Evolutionary conservation across 192 early-diverging fungal genomes (phyloP), one percentile per base, ranked within the genome.

Genomic region (Coemansia sp.): DNA sequence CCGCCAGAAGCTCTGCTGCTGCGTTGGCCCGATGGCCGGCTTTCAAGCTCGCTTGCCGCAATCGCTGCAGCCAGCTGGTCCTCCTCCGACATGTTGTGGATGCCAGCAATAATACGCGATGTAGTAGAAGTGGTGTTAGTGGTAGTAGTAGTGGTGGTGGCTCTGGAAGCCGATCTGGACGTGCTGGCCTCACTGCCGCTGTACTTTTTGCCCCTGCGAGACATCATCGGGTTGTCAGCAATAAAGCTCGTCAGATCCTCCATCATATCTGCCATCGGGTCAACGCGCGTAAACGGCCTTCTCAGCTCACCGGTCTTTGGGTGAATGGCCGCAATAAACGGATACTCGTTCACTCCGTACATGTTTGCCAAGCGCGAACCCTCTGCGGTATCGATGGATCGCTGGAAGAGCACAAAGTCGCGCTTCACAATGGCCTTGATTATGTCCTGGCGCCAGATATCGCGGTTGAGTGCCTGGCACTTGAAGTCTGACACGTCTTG

Each of bases 391-490:
- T 91, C 85, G 42, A 79, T 71, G 22, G 80, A 79, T 41, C 91
- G 88, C 78, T 95, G 93, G 19, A 95, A 70, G 72, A 99, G 97
- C 36, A 94, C 66, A 87, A 98, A 98, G 63, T 90, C 82, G 54
- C 87, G 88, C 39, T 75, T 76, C 51, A 99, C 84, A 10, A 94
- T 62, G 8, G 93, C 90, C 74, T 93, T 89, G 7, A 97, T 90
- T 13, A 78, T 72, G 18, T 68, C 37, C 55, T 94, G 84, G 37
- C 90, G 96, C 95, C 95, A 99, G 52, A 98, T 84, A 84, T 99
- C 95, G 61, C 97, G 90, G 72, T 97, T 97, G 74, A 98, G 76
- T 16, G 90, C 80, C 66, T 96, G 93, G 76, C 94, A 97, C 19
- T 85, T 74, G 78, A 98, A 97, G 49, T 96, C 93, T 0, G 87